These are phyloP conservation scores for Zygosaccharomyces bailii DNA, from an alignment of 805 yeast species.

Conservation along the genomic window DNA sequence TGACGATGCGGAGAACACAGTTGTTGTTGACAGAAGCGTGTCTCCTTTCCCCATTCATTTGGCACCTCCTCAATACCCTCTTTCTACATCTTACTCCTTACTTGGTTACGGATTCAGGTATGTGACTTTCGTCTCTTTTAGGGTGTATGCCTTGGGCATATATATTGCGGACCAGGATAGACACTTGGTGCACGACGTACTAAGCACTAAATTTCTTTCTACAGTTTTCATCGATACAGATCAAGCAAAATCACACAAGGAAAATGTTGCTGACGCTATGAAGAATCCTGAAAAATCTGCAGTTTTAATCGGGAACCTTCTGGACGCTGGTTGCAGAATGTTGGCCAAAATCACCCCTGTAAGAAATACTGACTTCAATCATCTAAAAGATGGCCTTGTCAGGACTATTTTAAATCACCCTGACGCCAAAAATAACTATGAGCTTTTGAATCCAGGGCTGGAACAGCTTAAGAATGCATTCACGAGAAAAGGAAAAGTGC, in stretches of 20 bases:
- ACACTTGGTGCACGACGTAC: constrained; percentile 38
- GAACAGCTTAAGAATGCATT: constrained; percentile 63
- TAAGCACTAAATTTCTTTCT: constrained; percentile 44
- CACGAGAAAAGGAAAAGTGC: constrained; percentile 64
- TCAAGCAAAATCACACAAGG: constrained; percentile 35
- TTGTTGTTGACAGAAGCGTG: constrained; percentile 50
- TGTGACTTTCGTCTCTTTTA: constrained; percentile 77
- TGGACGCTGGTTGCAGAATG: constrained; percentile 59
- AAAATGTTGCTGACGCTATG: constrained; percentile 43
- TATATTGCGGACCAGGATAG: constrained; percentile 66
- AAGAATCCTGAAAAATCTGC: constrained; percentile 51
- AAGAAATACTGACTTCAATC: constrained; percentile 87
- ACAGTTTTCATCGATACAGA: constrained; percentile 37
- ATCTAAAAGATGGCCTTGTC: constrained; percentile 83
- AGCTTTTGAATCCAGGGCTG: constrained; percentile 56
- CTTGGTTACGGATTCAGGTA: constrained; percentile 80
- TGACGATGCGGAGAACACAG: constrained; percentile 30
- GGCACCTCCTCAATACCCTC: constrained; percentile 25
- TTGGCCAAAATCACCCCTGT: constrained; percentile 78
- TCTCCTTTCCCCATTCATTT: constrained; percentile 44
- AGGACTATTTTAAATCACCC: constrained; percentile 72
- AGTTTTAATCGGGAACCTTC: constrained; percentile 51
- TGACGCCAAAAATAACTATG: constrained; percentile 48
- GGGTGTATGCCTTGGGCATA: constrained; percentile 83
- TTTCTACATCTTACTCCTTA: constrained; percentile 45